A percentile compares a stretch with the other conserved stretches of the same genome.
Evolutionary conservation across 75 land plant genomes (phyloP).

Genomic region (Pinus tabuliformis): DNA sequence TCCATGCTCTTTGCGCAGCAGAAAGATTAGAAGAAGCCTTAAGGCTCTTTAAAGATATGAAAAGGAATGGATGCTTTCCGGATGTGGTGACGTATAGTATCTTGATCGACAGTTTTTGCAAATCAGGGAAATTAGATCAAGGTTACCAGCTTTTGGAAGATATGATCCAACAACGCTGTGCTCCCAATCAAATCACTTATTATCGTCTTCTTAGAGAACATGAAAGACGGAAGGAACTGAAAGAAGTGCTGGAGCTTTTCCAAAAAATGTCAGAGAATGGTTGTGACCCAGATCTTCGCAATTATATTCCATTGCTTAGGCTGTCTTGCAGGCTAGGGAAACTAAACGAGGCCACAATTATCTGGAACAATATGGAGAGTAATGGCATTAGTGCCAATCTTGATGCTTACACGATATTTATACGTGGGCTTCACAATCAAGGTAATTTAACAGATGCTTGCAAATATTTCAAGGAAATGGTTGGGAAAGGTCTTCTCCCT

Average conservation of each 20-base stretch:
- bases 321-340: conserved; percentile 61
- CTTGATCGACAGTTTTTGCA: conserved; percentile 65
- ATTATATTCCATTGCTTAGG: conserved; percentile 45
- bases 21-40: conserved; percentile 59
- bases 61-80: conserved; percentile 35
- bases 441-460: conserved; percentile 51
- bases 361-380: conserved; percentile 56
- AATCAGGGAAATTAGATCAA: conserved; percentile 35
- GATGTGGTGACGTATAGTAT: conserved; percentile 66
- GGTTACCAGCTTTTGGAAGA: conserved; percentile 50
- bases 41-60: conserved; percentile 50
- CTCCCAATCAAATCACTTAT: conserved; percentile 48
- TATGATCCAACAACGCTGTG: conserved; percentile 46
- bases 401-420: conserved; percentile 42
- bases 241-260: conserved; percentile 54
- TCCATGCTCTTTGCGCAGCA: conserved; percentile 54
- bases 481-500: conserved; percentile 41
- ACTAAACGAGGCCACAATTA: conserved; percentile 25
- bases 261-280: conserved; percentile 43
- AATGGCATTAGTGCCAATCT: conserved; percentile 37
- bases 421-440: conserved; percentile 50
- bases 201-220: conserved; percentile 37
- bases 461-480: conserved; percentile 64
- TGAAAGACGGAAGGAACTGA: conserved; percentile 63
- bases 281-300: conserved; percentile 37